Evolutionary conservation across 1,284 basidiomycete genomes (phyloP), one percentile per base, ranked within the genome.

Genomic region (Kwoniella shivajii): DNA sequence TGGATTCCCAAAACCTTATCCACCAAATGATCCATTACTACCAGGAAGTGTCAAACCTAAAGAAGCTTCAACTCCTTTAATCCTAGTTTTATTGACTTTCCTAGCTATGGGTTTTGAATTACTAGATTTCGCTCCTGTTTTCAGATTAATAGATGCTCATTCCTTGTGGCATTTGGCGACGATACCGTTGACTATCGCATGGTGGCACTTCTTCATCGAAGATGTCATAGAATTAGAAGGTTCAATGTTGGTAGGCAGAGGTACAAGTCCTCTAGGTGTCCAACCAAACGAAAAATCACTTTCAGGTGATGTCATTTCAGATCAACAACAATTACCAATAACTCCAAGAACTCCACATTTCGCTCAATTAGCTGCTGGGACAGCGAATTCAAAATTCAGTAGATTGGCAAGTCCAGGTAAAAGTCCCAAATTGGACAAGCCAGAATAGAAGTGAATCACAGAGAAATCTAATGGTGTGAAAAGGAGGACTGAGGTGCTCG

Each of bases 161-260:
- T 83, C 92, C 4, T 78, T 98, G 11, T 99, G 96, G 96, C 96
- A 99, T 78, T 79, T 89, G 3, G 84, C 86, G 2, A 99, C 95
- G 0, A 87, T 85, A 0, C 89, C 89, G 0, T 84, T 99, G 45
- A 84, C 86, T 2, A 72, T 83, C 48, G 81, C 84, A 56, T 99
- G 95, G 95, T 99, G 92, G 68, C 79, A 82, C 16, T 94, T 93
- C 69, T 50, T 75, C 18, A 52, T 55, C 29, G 42, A 51, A 3
- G 74, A 76, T 37, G 67, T 71, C 1, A 64, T 71, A 37, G 67
- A 69, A 29, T 47, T 74, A 2, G 72, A 76, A 45, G 64, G 59
- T 1, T 39, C 54, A 39, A 24, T 67, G 31, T 18, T 68, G 37
- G 34, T 39, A 1, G 31, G n/a, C 29, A 45, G 47, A 38, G 46